phyloP scores from a whole-genome alignment of 1,284 basidiomycete genomes.

The Exsudoporus floridanus region DNA sequence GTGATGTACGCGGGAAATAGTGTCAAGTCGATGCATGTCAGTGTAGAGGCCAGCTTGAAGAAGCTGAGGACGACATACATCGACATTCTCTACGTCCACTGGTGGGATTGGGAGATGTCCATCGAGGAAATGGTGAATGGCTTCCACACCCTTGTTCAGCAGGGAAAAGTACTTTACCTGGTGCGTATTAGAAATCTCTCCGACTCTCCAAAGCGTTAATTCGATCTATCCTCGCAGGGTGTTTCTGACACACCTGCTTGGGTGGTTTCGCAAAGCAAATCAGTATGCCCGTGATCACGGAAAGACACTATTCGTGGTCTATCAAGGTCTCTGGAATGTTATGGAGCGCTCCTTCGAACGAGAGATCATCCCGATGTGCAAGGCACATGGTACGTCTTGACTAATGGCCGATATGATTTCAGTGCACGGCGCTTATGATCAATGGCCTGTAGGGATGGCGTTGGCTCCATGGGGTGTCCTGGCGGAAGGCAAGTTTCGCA shows the following conservation, averaged over 20 bases:
- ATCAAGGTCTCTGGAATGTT: constrained; percentile 57
- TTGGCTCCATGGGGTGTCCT: constrained; percentile 40
- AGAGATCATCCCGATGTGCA: constrained; percentile 53
- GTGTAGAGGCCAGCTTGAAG: too few relatives aligned
- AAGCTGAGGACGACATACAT: too few relatives aligned
- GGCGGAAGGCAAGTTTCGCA: constrained; percentile 32
- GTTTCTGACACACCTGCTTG: constrained; percentile 36
- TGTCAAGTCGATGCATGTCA: background rate
- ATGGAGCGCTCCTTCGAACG: constrained; percentile 47
- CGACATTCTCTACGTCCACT: too few relatives aligned
- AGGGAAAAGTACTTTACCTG: background rate
- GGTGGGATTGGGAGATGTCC: background rate
- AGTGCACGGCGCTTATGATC: too few relatives aligned
- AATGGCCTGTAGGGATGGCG: too few relatives aligned
- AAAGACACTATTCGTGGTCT: constrained; percentile 51
- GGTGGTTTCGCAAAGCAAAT: constrained; percentile 40
- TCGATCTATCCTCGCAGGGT: background rate
- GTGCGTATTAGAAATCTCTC: background rate
- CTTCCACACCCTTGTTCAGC: background rate
- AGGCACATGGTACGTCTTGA: constrained; percentile 9
- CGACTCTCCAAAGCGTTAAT: background rate
- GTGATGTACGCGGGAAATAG: background rate
- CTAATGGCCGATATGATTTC: too few relatives aligned
- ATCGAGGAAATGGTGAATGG: background rate
- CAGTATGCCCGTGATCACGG: constrained; percentile 41